Evolutionary conservation across 2,329 filamentous ascomycete species (phyloP).

Genomic region (Hysterium pulicare): DNA sequence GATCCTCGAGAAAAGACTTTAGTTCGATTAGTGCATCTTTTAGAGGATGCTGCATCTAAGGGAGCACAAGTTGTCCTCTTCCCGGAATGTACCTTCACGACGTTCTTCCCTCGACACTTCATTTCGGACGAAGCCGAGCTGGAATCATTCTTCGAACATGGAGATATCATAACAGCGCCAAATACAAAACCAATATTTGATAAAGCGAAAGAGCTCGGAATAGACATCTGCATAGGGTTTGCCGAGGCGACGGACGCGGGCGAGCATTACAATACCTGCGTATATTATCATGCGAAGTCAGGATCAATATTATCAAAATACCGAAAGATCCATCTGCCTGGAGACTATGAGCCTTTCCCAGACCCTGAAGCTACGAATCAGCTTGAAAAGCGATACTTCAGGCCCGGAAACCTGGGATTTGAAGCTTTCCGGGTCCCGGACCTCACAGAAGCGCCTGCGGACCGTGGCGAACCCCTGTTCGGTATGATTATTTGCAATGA

Average conservation of each 20-base stretch:
- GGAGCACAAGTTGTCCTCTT: constrained; percentile 49
- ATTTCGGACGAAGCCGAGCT: constrained; percentile 43
- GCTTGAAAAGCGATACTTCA: constrained; percentile 55
- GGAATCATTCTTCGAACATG: constrained; percentile 49
- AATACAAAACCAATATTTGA: constrained; percentile 48
- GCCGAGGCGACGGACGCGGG: constrained; percentile 44
- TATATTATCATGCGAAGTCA: constrained; percentile 8
- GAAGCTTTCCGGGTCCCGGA: constrained; percentile 44
- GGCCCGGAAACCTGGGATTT: constrained; percentile 51
- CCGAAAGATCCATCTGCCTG: constrained; percentile 10
- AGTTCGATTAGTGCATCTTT: constrained; percentile 47
- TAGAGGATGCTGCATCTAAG: constrained; percentile 43
- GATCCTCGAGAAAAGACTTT: constrained; percentile 41
- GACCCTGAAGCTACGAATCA: constrained; percentile 49
- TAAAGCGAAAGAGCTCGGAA: constrained; percentile 40
- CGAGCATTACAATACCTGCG: constrained; percentile 10
- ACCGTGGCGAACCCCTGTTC: constrained; percentile 47
- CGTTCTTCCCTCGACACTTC: constrained; percentile 53
- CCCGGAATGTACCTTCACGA: constrained; percentile 53
- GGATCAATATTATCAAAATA: constrained; percentile 11
- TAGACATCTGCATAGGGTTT: constrained; percentile 52
- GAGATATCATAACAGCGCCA: constrained; percentile 35
- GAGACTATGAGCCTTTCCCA: constrained; percentile 24
- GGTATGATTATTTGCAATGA: constrained; percentile 57
- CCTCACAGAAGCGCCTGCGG: constrained; percentile 13